Evolutionary conservation across 192 early-diverging fungal genomes (phyloP), one percentile per base, ranked within the genome.

Genomic region (Coemansia sp.): DNA sequence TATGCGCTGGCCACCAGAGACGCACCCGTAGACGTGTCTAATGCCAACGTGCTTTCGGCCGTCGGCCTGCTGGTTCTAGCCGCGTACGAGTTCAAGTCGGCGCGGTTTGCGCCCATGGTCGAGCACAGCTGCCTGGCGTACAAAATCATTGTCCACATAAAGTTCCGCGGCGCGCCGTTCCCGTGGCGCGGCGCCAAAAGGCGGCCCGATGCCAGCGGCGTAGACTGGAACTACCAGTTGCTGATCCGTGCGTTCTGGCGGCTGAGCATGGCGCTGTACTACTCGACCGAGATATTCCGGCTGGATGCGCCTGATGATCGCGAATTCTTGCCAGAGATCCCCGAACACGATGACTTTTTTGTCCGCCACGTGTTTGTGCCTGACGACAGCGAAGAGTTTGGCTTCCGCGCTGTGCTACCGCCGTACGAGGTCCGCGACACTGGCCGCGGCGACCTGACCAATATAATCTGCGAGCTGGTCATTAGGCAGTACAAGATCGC

Each of bases 71-170:
- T 77, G 47, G 51, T 56, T 0, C 55, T 77, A 41, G 62, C 67
- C 14, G 49, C 63, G 10, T 77, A 77, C 49, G 74, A 77, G 56
- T 77, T 77, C 62, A 77, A 77, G 55, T 77, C 74, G 30, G 74
- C 74, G 10, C 67, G 74, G 11, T 77, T 77, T 70, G 67, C 67
- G 21, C 53, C 62, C 5, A 77, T 77, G 74, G 61, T 70, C 7
- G 74, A 77, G 59, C 74, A 77, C 63, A 62, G 39, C 48, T 77
- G 62, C 40, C 45, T 77, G 41, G 62, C 74, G 8, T 62, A 60
- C 62, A 77, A 77, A 55, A 53, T 62, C 45, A 70, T 77, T 11
- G 54, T 62, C 22, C 62, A 58, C 49, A 60, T 66, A 27, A 65
- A 62, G 52, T 66, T 77, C 62, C 74, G 74, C 22, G 67, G 63